These are phyloP conservation scores for Salvia rosmarinus DNA, from an alignment of 257 asterid genomes.

Conservation along the genomic window DNA sequence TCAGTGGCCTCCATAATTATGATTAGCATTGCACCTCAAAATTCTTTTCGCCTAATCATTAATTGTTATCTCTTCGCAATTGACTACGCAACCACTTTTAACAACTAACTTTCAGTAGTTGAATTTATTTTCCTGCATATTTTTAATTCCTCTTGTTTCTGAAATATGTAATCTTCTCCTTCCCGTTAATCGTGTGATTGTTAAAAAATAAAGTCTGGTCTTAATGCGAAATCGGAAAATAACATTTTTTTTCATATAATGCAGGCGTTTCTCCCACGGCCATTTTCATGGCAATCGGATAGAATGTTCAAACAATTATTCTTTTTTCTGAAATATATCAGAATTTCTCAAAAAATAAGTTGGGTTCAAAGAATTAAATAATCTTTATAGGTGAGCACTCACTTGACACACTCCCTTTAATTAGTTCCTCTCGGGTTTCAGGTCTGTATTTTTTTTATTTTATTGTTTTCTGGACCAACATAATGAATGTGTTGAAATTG, in stretches of 20 bases:
- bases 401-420: neutral
- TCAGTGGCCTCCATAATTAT: constrained; percentile 37
- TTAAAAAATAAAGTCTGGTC: neutral
- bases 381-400: constrained; percentile 5
- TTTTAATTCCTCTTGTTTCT: neutral
- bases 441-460: neutral
- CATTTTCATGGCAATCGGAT: neutral
- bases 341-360: neutral
- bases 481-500: constrained; percentile 13
- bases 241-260: neutral
- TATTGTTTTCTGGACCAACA: neutral
- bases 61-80: constrained; percentile 32
- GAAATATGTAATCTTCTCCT: neutral
- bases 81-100: constrained; percentile 36
- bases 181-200: constrained; percentile 19
- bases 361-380: neutral
- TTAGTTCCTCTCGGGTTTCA: neutral
- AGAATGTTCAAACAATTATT: neutral
- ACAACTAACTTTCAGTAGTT: constrained; percentile 33
- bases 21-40: constrained; percentile 32
- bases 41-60: constrained; percentile 38
- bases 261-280: neutral
- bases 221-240: constrained; percentile 19
- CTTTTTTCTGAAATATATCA: neutral
- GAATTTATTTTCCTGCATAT: neutral